Conservation (phyloP, 352 stramenopile species). For the Phytopythium sindhum region DNA sequence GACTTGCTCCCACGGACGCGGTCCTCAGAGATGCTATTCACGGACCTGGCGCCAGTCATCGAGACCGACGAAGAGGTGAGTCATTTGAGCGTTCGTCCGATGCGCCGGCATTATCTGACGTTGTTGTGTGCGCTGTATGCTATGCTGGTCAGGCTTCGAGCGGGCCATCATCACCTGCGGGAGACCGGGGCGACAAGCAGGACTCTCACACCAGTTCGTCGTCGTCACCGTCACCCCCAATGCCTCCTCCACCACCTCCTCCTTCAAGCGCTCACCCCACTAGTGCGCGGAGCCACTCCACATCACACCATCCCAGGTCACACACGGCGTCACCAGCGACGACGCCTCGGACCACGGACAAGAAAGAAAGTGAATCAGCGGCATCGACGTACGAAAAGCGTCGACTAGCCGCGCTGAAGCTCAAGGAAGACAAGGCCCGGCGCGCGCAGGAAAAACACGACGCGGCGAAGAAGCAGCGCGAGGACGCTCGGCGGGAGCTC, state of each 20-base stretch:
- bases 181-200: not conserved
- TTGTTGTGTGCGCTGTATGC: not conserved
- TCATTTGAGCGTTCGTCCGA: too few species aligned
- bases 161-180: conserved; percentile 16
- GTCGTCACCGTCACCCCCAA: too few species aligned
- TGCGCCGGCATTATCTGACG: not conserved
- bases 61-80: conserved; percentile 47
- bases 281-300: not conserved
- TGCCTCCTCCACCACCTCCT: not conserved
- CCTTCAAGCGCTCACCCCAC: not conserved
- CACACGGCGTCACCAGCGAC: conserved; percentile 3
- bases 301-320: not conserved
- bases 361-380: conserved; percentile 7
- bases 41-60: conserved; percentile 35
- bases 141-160: conserved; percentile 12
- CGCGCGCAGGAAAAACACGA: conserved; percentile 60
- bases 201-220: not conserved
- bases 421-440: conserved; percentile 67
- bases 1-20: conserved; percentile 8
- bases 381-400: conserved; percentile 52
- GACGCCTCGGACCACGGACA: conserved; percentile 3
- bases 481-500: conserved; percentile 56
- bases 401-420: conserved; percentile 54
- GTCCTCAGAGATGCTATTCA: conserved; percentile 36
- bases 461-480: conserved; percentile 57